Evolutionary conservation across 2,329 filamentous ascomycete genomes (phyloP).

Genomic region (Raffaelea albimanens): DNA sequence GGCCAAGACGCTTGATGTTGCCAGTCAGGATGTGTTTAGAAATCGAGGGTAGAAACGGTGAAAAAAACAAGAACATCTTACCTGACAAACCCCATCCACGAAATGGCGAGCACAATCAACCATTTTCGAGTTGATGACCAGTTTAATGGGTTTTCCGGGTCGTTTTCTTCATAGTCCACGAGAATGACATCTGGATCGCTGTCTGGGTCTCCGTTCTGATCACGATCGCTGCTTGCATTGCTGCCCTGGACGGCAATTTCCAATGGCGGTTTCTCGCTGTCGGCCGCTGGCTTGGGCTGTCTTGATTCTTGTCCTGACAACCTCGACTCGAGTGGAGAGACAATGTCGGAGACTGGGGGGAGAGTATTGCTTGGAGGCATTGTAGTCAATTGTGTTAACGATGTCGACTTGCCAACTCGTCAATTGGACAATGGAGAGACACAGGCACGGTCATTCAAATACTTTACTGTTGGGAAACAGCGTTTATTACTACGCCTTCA

Average conservation of each 20-base stretch:
- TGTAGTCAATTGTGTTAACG: too few relatives aligned
- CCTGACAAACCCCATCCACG: conserved; percentile 1
- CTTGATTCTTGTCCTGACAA: neutral
- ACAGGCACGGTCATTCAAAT: too few relatives aligned
- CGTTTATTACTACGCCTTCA: too few relatives aligned
- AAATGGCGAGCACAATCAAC: conserved; percentile 2
- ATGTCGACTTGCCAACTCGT: too few relatives aligned
- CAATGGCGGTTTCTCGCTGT: neutral
- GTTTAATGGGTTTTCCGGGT: neutral
- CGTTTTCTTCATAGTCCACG: conserved; percentile 1
- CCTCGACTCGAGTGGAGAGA: neutral
- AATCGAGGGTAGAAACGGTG: neutral
- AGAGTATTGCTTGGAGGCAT: too few relatives aligned
- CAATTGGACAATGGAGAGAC: too few relatives aligned
- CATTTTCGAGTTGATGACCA: neutral
- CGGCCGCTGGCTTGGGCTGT: neutral
- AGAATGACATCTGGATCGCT: neutral
- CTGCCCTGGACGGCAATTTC: neutral
- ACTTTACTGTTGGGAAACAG: too few relatives aligned
- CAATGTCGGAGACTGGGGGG: neutral
- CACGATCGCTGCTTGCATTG: too few relatives aligned
- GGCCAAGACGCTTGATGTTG: neutral
- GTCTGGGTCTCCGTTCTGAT: too few relatives aligned
- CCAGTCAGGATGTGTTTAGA: neutral
- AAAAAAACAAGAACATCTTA: neutral